Conservation (phyloP, 257 asterid species). For the Solanum corneliomulleri region DNA sequence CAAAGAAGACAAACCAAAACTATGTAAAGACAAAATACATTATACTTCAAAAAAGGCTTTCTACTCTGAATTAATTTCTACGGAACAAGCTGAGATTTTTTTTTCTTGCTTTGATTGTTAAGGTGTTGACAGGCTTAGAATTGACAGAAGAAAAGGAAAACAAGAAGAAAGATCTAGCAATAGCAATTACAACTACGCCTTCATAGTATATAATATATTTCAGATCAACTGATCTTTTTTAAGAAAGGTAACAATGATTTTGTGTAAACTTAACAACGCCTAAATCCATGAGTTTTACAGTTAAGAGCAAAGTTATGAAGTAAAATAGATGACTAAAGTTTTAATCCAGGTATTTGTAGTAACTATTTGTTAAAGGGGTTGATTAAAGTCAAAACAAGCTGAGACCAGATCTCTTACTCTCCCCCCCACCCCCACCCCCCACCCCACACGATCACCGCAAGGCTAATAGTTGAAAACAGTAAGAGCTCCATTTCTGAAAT, state of each 20-base stretch:
- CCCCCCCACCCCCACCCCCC: no score
- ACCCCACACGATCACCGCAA: not conserved
- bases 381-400: not conserved
- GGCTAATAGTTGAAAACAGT: not conserved
- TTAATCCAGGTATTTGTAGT: not conserved
- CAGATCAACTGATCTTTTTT: not conserved
- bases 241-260: not conserved
- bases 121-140: not conserved
- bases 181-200: not conserved
- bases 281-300: not conserved
- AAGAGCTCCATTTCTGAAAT: not conserved
- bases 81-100: not conserved
- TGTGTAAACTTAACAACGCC: not conserved
- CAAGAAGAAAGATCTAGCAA: not conserved
- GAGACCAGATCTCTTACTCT: not conserved
- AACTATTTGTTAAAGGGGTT: not conserved
- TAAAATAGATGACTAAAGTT: not conserved
- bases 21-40: not conserved
- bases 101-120: not conserved
- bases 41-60: not conserved
- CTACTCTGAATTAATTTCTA: not conserved
- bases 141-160: not conserved
- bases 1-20: not conserved
- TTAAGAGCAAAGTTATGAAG: not conserved
- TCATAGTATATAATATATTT: not conserved